Base-by-base conservation (phyloP, 805 yeast genomes). In the Lipomyces chichibuensis region DNA sequence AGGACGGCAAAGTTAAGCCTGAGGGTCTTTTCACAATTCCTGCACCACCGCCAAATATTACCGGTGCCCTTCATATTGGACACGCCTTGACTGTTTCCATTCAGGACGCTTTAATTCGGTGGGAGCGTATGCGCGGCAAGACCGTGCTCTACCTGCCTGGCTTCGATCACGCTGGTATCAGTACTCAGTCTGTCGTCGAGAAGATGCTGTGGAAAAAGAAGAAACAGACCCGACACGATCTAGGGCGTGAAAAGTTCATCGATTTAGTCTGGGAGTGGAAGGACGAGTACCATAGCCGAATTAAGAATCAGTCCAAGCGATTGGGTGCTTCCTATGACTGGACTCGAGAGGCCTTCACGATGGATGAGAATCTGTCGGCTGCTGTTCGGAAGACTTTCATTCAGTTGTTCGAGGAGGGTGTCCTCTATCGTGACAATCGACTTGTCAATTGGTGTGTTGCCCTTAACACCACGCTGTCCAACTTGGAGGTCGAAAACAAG, bases 41-140 rank as follows among this genome's bases (percentile, higher is more conserved):
- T 52, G 95, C 97, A n/a, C 99, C 99, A 52, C 99, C 99, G 70
- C 99, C 99, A 77, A 95, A 95, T 79, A 97, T 95, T 71, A 95
- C 99, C 59, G 99, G 99, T 81, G 98, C 98, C 58, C 84, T 95
- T 73, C 99, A 95, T 80, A 95, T 95, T 79, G 99, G 99, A 74
- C 99, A 95, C 80, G 99, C 98, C 35, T 85, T 95, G 78, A 95
- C 99, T 20, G 91, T 93, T 69, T 83, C 98, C 46, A 90, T 95
- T 76, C 99, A 95, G 83, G 99, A 95, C 79, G 80, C 98, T 32
- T 85, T 95, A 77, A 88, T 93, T 72, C 88, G 99, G 80, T 95
- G 86, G 83, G 87, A 95, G 84, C 89, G 99, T 83, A 95, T 95
- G 99, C 88, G 88, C 80, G 98, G 98, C 63, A 91, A 91, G 80